Conservation (phyloP, 805 yeast species). For the Cyberlindnera euphorbiiphila region DNA sequence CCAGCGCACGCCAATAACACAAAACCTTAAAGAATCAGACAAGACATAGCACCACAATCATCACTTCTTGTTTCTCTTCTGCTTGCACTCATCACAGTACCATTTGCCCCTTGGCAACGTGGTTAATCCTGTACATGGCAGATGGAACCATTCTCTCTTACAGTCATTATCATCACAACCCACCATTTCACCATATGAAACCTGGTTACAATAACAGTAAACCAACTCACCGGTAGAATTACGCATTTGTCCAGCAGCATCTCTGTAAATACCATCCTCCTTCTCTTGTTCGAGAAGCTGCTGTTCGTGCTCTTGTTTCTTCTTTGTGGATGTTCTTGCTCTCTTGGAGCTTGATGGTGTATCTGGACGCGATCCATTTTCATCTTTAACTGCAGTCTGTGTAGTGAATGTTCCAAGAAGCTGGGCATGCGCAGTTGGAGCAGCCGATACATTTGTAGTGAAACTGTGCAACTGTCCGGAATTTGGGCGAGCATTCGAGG, state of each 20-base stretch:
- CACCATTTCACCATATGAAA: slow-evolving; percentile 98
- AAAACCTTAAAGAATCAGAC: not conserved
- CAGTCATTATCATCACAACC: slow-evolving; percentile 96
- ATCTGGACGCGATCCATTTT: slow-evolving; percentile 18
- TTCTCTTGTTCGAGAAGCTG: slow-evolving; percentile 10
- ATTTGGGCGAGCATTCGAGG: not conserved
- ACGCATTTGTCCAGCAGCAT: slow-evolving; percentile 17
- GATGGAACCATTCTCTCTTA: slow-evolving; percentile 92
- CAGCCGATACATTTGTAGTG: slow-evolving; percentile 5
- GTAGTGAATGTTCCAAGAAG: slow-evolving; percentile 1
- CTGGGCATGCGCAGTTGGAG: slow-evolving; percentile 9
- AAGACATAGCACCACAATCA: too few species aligned
- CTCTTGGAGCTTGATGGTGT: slow-evolving; percentile 20
- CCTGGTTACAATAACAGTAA: slow-evolving; percentile 95
- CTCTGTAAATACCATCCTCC: slow-evolving; percentile 16
- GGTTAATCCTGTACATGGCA: slow-evolving; percentile 85
- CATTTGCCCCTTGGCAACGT: slow-evolving; percentile 85
- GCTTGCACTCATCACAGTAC: slow-evolving; percentile 68
- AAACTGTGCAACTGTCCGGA: slow-evolving; percentile 3
- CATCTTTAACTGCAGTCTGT: not conserved
- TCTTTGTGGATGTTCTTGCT: slow-evolving; percentile 18
- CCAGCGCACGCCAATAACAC: not conserved
- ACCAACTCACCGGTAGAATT: slow-evolving; percentile 60
- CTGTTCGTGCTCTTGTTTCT: slow-evolving; percentile 16
- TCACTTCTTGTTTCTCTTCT: slow-evolving; percentile 36